Evolutionary conservation across 208 protist genomes (phyloP).

Genomic region (Leishmania tropica): DNA sequence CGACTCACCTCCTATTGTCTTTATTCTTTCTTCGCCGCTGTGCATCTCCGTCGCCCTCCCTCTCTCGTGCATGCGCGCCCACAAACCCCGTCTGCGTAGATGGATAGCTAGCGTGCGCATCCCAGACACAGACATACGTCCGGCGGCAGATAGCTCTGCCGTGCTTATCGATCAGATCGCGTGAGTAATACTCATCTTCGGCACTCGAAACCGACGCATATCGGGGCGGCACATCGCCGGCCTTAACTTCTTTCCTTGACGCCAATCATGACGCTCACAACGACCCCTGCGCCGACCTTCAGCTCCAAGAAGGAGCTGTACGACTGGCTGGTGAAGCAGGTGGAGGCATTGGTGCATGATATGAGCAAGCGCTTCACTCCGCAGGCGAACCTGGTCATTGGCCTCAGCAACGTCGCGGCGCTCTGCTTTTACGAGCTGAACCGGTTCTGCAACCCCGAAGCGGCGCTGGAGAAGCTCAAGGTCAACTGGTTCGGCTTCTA

Average conservation of each 20-base stretch:
- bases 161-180: background rate
- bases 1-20: background rate
- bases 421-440: conserved; percentile 88
- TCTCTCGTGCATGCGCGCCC: background rate
- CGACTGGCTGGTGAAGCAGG: conserved; percentile 54
- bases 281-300: conserved; percentile 32
- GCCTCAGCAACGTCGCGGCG: conserved; percentile 78
- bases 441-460: conserved; percentile 41
- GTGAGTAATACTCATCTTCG: background rate
- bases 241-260: background rate
- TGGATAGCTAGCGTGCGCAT: background rate
- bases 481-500: conserved; percentile 96
- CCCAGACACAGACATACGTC: background rate
- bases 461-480: conserved; percentile 52
- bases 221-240: background rate
- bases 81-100: background rate
- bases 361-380: conserved; percentile 56
- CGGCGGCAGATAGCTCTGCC: background rate
- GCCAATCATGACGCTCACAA: conserved; percentile 22
- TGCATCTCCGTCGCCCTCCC: background rate
- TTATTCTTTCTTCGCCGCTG: background rate
- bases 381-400: conserved; percentile 61
- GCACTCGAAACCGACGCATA: background rate
- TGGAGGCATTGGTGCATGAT: conserved; percentile 44
- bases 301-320: conserved; percentile 67